These are phyloP conservation scores for Pleurotus sapidus DNA, from an alignment of 768 basidiomycete genomes.

Conservation along the genomic window DNA sequence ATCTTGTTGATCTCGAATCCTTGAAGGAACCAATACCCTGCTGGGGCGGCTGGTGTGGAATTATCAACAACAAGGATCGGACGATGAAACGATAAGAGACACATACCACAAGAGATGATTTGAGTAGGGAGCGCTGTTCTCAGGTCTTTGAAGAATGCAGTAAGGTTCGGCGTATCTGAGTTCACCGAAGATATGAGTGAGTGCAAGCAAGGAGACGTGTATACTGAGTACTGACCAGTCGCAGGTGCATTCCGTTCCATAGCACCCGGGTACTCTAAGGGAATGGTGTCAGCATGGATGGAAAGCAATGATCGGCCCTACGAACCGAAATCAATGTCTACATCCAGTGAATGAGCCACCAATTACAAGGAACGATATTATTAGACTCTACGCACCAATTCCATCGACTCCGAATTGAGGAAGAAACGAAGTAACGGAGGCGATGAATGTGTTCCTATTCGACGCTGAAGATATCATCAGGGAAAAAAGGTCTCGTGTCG, in stretches of 20 bases:
- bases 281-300: neutral
- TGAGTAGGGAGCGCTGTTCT: slow-evolving; percentile 9
- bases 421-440: slow-evolving; percentile 13
- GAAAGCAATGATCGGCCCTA: neutral
- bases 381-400: slow-evolving; percentile 8
- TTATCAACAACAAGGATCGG: neutral
- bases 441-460: slow-evolving; percentile 16
- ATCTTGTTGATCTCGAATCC: slow-evolving; percentile 24
- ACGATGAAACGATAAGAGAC: neutral
- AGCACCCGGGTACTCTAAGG: slow-evolving; percentile 12
- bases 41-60: slow-evolving; percentile 11
- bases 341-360: neutral
- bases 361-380: neutral
- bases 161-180: slow-evolving; percentile 19
- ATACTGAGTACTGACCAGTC: slow-evolving; percentile 10
- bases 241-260: slow-evolving; percentile 16
- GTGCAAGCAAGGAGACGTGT: neutral
- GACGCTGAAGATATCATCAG: slow-evolving; percentile 13
- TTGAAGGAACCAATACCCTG: slow-evolving; percentile 17
- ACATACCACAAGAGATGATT: slow-evolving; percentile 9
- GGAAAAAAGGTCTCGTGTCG: slow-evolving; percentile 11
- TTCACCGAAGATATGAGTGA: neutral
- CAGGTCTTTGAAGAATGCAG: slow-evolving; percentile 15
- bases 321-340: slow-evolving; percentile 18
- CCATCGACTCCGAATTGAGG: slow-evolving; percentile 14